These are phyloP conservation scores for Claviceps maximensis DNA, from an alignment of 2,329 filamentous ascomycete genomes.

Conservation along the genomic window DNA sequence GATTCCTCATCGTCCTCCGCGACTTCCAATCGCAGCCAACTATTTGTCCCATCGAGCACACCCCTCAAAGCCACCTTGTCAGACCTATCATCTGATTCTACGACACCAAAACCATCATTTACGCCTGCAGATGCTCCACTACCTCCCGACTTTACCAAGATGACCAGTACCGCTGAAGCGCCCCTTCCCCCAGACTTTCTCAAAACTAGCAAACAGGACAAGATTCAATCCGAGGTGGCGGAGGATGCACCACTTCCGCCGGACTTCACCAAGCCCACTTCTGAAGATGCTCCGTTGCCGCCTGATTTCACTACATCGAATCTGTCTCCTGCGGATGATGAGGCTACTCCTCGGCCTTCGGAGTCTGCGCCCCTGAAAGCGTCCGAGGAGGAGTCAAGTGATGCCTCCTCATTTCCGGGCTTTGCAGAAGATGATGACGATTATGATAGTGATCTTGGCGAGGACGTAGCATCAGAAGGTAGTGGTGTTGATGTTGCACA, in stretches of 20 bases:
- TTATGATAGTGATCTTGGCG: conserved; percentile 21
- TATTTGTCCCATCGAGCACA: conserved; percentile 17
- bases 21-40: conserved; percentile 22
- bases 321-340: conserved; percentile 16
- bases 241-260: conserved; percentile 11
- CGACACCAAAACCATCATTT: conserved; percentile 11
- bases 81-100: conserved; percentile 28
- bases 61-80: conserved; percentile 22
- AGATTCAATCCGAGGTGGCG: conserved; percentile 10
- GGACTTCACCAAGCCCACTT: conserved; percentile 13
- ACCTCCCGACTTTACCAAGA: conserved; percentile 5
- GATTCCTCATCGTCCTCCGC: conserved; percentile 40
- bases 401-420: conserved; percentile 25
- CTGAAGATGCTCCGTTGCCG: conserved; percentile 18
- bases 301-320: conserved; percentile 16
- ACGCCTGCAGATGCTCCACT: conserved; percentile 5
- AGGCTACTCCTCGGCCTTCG: conserved; percentile 27
- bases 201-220: conserved; percentile 13
- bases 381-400: conserved; percentile 17
- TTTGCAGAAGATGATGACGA: conserved; percentile 26
- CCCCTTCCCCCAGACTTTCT: conserved; percentile 23
- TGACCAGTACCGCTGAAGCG: conserved; percentile 8
- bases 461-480: conserved; percentile 38
- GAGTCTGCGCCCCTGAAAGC: conserved; percentile 21
- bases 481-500: conserved; percentile 54